Base-by-base conservation (phyloP, 345 rosid species). In the Eutrema japonicum region DNA sequence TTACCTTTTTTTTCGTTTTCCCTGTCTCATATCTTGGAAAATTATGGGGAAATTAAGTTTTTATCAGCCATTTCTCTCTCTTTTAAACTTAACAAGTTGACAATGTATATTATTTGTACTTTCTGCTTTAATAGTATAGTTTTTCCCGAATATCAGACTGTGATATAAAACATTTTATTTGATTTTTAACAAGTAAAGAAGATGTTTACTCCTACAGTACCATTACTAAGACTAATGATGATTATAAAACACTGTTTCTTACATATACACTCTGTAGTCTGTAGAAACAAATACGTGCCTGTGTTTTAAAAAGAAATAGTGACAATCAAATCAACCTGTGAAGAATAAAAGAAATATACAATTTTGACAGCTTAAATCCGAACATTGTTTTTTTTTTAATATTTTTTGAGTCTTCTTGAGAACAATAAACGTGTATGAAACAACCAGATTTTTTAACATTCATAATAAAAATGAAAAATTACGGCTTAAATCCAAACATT, bases 381-480 rank as follows among this genome's bases (percentile, higher is more conserved):
- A 74, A 57, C 42, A 37, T 16, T 29, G 58, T 37, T 66, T 66
- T 74, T 37, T 16, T 66, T 74, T n/a, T n/a, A n/a, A n/a, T n/a
- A n/a, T 37, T 16, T 5, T 58, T 16, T 36, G 1, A 36, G 8
- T 7, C 8, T 18, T 47, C 5, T 43, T 37, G 46, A 7, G 35
- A 37, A 27, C 37, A 43, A 42, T 26, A 51, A 14, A 16, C 37
- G 68, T 13, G 18, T 51, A 68, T 36, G 69, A 62, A 46, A 47
- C 58, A 64, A 55, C 66, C 70, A 46, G 41, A 54, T 72, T 64
- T 22, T 22, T 64, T 46, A 32, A 64, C 70, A 72, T 71, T 61
- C 50, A 10, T 59, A 56, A 18, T 46, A 11, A 32, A 11, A 18
- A 68, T 30, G 33, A 4, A 30, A 30, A 30, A 29, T 2, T 27